Percentiles rank a stretch among this genome's conserved stretches.
These are phyloP conservation scores for Fusarium stilboides DNA, from an alignment of 2,329 filamentous ascomycete genomes.

Conservation along the genomic window DNA sequence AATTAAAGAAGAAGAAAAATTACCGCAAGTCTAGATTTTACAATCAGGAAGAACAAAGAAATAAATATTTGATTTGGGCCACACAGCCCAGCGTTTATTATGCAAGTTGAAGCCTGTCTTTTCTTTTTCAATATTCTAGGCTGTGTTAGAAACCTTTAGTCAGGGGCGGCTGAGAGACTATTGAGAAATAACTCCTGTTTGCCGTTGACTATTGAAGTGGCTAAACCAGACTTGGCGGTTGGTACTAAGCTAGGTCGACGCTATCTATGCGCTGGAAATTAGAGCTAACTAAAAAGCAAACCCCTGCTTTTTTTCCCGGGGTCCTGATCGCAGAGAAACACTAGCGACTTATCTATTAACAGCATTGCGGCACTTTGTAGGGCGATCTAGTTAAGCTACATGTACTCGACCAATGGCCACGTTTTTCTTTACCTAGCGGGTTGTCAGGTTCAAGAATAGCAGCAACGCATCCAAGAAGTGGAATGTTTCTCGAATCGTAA, in stretches of 20 bases:
- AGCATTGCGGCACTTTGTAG: too few relatives aligned
- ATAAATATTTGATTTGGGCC: neutral
- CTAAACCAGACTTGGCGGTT: neutral
- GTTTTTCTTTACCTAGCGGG: too few relatives aligned
- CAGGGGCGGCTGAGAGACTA: neutral
- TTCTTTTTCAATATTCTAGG: neutral
- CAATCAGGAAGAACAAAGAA: neutral
- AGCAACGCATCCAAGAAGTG: too few relatives aligned
- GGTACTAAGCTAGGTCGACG: neutral
- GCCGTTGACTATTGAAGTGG: constrained; percentile 1
- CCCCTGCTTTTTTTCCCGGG: neutral
- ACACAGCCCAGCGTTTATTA: neutral
- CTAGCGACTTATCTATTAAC: too few relatives aligned
- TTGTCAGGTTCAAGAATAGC: too few relatives aligned
- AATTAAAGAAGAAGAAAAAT: neutral
- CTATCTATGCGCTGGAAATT: neutral
- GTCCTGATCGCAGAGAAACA: too few relatives aligned
- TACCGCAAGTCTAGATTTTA: neutral
- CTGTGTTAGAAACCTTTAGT: neutral
- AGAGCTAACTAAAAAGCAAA: neutral
- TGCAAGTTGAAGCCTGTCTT: neutral
- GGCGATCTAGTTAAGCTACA: too few relatives aligned
- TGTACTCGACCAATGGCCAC: too few relatives aligned
- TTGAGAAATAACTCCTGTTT: too few relatives aligned
- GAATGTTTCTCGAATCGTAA: too few relatives aligned